phyloP scores from a whole-genome alignment of 352 stramenopile genomes.

The Blastocystis sp. region DNA sequence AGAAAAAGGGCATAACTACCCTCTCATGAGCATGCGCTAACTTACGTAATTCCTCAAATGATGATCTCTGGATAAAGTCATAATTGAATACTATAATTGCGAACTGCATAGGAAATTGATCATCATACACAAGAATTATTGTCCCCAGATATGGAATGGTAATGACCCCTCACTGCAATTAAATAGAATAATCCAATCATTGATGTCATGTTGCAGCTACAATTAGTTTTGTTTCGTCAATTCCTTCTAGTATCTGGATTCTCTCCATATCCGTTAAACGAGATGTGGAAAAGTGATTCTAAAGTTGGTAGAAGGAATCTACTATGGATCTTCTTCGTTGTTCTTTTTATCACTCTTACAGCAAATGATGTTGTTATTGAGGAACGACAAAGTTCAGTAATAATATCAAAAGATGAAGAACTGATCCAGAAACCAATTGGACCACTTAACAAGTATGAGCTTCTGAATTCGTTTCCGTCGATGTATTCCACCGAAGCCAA shows the following conservation, averaged over 20 bases:
- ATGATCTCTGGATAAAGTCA: background rate
- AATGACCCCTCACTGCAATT: background rate
- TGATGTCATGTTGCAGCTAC: too few species aligned
- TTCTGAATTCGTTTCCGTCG: conserved; percentile 26
- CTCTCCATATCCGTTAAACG: background rate
- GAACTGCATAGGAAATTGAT: background rate
- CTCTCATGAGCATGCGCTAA: background rate
- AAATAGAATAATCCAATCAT: too few species aligned
- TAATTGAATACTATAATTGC: background rate
- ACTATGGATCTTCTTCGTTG: background rate
- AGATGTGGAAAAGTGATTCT: background rate
- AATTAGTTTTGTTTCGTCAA: too few species aligned
- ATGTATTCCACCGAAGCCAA: background rate
- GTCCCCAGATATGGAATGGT: background rate
- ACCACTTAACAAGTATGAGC: conserved; percentile 24
- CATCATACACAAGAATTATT: background rate
- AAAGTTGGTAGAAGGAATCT: background rate
- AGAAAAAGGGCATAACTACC: background rate
- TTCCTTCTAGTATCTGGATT: too few species aligned
- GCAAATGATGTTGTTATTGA: background rate
- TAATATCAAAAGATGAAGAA: conserved; percentile 32
- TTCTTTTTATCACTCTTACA: background rate
- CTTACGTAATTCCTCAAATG: background rate
- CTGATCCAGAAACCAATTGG: conserved; percentile 16
- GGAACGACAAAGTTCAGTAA: background rate